Conservation (phyloP, 257 asterid genomes). For the Ballota nigra region DNA sequence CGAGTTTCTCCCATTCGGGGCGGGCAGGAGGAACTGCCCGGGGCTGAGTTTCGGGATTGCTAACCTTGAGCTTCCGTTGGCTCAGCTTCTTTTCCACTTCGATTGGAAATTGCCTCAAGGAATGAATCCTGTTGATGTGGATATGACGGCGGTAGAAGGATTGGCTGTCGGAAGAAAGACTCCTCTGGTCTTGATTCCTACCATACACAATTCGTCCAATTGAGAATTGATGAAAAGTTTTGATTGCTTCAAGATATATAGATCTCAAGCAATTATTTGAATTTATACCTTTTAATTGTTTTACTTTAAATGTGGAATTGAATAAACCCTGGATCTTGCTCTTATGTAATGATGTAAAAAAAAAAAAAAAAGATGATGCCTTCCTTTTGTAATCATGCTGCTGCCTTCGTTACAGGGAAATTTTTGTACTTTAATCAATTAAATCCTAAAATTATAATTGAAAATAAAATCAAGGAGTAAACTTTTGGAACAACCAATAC, state of each 20-base stretch:
- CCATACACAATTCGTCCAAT: not conserved
- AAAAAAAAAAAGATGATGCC: too few species aligned
- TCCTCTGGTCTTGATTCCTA: not conserved
- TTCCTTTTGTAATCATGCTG: not conserved
- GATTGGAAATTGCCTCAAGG: not conserved
- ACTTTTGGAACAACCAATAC: too few species aligned
- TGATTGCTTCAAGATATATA: not conserved
- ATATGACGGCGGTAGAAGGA: not conserved
- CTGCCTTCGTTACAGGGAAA: not conserved
- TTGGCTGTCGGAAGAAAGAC: not conserved
- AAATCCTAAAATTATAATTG: not conserved
- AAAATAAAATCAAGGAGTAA: too few species aligned
- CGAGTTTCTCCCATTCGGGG: slow-evolving; percentile 30
- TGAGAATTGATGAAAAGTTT: not conserved
- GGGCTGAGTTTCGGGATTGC: not conserved
- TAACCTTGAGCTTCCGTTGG: not conserved
- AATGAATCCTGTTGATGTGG: not conserved
- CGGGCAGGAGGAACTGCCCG: not conserved
- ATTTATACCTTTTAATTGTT: not conserved
- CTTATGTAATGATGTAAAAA: not conserved
- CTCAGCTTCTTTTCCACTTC: not conserved
- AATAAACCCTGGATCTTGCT: not conserved
- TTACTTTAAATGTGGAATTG: not conserved
- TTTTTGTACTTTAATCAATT: too few species aligned
- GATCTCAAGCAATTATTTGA: not conserved